Base-by-base conservation (phyloP, 2,329 filamentous ascomycete genomes). In the Fusarium avenaceum region DNA sequence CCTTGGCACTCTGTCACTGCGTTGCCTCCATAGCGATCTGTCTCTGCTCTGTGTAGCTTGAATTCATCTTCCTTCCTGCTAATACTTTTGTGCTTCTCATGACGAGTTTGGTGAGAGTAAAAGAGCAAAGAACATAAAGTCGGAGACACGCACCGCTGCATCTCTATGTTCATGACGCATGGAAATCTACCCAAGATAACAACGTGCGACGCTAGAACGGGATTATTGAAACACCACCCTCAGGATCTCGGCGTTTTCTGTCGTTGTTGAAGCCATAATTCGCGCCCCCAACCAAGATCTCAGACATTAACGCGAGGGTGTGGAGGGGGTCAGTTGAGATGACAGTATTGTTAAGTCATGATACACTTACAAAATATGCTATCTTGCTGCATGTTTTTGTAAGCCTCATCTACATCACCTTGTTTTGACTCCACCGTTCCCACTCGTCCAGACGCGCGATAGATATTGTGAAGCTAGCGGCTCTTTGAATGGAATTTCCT, bases 371-470 rank as follows among this genome's bases (percentile, higher is more conserved):
- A 22, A 42, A 14, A 4, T 17, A n/a, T 30, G 24, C 33, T 39
- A 35, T 15, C 45, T 10, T 42, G 42, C 26, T 38, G 45, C n/a
- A 51, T 32, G 28, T 48, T 58, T 65, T 33, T 63, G 49, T 53
- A 28, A 49, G 47, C 48, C 47, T 15, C 22, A 32, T 59, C 54
- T 33, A 40, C 50, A 56, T 68, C 65, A 68, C 60, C 65, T 69
- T 67, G 64, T 64, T 55, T 61, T 53, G 47, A 54, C 60, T 68
- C 65, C 65, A 68, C 65, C 10, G 44, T 68, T 50, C n/a, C 65
- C 65, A 68, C 65, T 56, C 48, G 20, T 50, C 40, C 22, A 67
- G 50, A 53, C 60, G 65, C 65, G 55, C 65, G 62, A 69, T 66
- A 52, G 57, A 66, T 66, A 57, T 66, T 39, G 24, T 43, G 56